These are phyloP conservation scores for Leccinum subtestaceum DNA, from an alignment of 768 basidiomycete genomes.

Conservation along the genomic window DNA sequence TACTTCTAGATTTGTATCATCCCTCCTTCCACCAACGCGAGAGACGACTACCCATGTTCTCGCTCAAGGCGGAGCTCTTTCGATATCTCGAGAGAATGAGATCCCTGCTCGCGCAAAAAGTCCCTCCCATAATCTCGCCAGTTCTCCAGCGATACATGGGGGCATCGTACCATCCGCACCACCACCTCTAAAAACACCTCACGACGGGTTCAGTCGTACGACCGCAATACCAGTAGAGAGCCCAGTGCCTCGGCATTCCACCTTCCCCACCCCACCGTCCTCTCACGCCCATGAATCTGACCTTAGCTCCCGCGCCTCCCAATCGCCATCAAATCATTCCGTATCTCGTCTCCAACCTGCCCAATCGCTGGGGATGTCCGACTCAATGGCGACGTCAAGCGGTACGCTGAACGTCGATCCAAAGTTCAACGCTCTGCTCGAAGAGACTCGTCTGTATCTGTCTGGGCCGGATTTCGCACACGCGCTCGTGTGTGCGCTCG, in stretches of 20 bases:
- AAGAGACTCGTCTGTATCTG: constrained; percentile 64
- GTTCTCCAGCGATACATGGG: neutral
- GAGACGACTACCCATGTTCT: constrained; percentile 69
- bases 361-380: neutral
- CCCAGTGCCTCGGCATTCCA: constrained; percentile 4
- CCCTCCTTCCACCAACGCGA: constrained; percentile 71
- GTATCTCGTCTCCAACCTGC: constrained; percentile 19
- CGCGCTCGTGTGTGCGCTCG: constrained; percentile 72
- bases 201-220: constrained; percentile 9
- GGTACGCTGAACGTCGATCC: constrained; percentile 14
- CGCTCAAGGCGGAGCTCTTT: constrained; percentile 53
- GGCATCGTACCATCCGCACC: neutral
- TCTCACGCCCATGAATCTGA: constrained; percentile 17
- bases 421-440: constrained; percentile 60
- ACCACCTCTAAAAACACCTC: neutral
- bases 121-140: neutral
- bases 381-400: constrained; percentile 7
- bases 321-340: constrained; percentile 18
- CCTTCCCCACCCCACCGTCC: constrained; percentile 25
- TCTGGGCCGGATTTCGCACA: constrained; percentile 65
- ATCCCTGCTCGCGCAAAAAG: neutral
- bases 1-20: constrained; percentile 54
- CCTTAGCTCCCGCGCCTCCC: constrained; percentile 27
- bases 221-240: constrained; percentile 20
- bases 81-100: constrained; percentile 6